Evolutionary conservation across 2,329 filamentous ascomycete species (phyloP), one percentile per base, ranked within the genome.

Genomic region (Trematosphaeria pertusa): DNA sequence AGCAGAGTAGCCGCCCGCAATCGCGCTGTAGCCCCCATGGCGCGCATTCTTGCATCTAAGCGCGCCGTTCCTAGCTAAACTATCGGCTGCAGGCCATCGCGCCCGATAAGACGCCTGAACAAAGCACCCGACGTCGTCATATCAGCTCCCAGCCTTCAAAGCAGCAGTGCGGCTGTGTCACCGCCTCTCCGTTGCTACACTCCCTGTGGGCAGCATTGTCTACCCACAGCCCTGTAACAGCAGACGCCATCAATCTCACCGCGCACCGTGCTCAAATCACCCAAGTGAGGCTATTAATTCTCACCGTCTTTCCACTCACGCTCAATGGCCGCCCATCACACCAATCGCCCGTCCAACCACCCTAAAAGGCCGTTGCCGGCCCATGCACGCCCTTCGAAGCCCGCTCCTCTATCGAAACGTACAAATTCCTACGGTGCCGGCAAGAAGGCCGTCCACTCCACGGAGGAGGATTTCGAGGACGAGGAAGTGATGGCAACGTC

Each of bases 401-500:
- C 68, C 43, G 61, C 61, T 31, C 50, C 63, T 53, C 58, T 66
- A 22, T 65, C 61, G 32, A 73, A 71, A 60, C 68, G 68, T 43
- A 50, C 65, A 35, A 53, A 56, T 48, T 67, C 62, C 45, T 47
- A 65, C 62, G 58, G 56, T 52, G 47, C 46, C 33, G 53, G 52
- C 54, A 72, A 67, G 52, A 69, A 70, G 52, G 45, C 46, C 37
- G 48, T 51, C 26, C 60, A 52, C 47, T 58, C 50, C 39, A 61
- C 61, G 50, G 62, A 66, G 38, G 63, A 66, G 43, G 46, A 56
- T 15, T 63, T 71, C 39, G 73, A 76, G 36, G 76, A 78, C 49
- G 75, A 78, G 54, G 75, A 76, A 59, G 73, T 71, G 54, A 80
- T 81, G 76, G 76, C 76, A 42, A 70, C 73, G 44, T 78, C 76